A percentile compares a stretch with the other conserved stretches of the same genome.
Evolutionary conservation across 768 basidiomycete species (phyloP).

Genomic region (Leccinum obscurum): DNA sequence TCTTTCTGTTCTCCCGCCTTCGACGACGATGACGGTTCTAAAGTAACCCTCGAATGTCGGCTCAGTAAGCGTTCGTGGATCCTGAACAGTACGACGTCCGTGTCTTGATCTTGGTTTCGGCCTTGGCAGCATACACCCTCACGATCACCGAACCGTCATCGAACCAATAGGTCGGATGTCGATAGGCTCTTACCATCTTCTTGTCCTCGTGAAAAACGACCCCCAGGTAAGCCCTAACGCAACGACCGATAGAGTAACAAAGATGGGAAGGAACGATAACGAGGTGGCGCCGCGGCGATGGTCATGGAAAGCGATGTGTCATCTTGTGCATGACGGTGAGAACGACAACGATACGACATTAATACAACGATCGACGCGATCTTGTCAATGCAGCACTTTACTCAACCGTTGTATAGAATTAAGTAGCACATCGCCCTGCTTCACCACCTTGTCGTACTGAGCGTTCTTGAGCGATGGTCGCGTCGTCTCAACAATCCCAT

Average conservation of each 20-base stretch:
- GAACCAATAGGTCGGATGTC: slow-evolving; percentile 62
- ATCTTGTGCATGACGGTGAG: background rate
- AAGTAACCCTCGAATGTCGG: slow-evolving; percentile 44
- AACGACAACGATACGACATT: background rate
- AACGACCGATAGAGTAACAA: slow-evolving; percentile 10
- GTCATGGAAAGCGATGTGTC: background rate
- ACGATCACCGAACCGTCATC: slow-evolving; percentile 63
- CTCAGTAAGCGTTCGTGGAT: slow-evolving; percentile 54
- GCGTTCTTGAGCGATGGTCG: slow-evolving; percentile 73
- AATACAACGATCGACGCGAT: background rate
- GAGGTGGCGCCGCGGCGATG: background rate
- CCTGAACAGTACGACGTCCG: slow-evolving; percentile 44
- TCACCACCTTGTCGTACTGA: slow-evolving; percentile 91
- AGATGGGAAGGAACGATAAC: slow-evolving; percentile 9
- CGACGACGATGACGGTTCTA: background rate
- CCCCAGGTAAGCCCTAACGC: slow-evolving; percentile 7
- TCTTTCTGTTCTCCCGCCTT: background rate
- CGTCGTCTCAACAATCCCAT: slow-evolving; percentile 91
- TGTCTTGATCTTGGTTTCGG: background rate
- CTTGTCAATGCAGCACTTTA: slow-evolving; percentile 70
- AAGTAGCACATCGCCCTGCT: slow-evolving; percentile 87
- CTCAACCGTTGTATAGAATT: slow-evolving; percentile 87
- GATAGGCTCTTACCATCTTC: slow-evolving; percentile 8
- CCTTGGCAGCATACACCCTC: slow-evolving; percentile 34
- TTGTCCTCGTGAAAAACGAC: slow-evolving; percentile 5